Base-by-base conservation (phyloP, 768 basidiomycete species). In the Scleroderma citrinum region DNA sequence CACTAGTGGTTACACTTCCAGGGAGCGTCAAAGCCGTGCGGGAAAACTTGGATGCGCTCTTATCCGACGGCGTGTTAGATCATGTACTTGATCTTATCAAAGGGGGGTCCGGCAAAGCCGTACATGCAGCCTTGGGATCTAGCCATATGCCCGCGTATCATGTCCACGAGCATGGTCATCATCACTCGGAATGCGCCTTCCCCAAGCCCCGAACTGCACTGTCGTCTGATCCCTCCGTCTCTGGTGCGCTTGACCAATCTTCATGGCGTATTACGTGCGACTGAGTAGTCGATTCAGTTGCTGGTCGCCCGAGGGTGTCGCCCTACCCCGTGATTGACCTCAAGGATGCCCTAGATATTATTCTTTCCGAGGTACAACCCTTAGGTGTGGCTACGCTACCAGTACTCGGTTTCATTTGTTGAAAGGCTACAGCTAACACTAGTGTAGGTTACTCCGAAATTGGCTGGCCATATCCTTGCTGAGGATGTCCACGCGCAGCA, bases 1-100 rank as follows among this genome's bases (percentile, higher is more conserved):
- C 82, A 0, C 74, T 95, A 19, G 69, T 95, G 21, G 74, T 87
- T 17, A 91, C 88, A 0, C 80, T 94, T 10, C 92, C 92, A 0
- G 92, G 92, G 3, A 90, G 87, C 57, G 77, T 84, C 34, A 92
- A 88, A 59, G 92, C 88, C 2, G 91, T 92, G 35, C 82, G 74
- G 53, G 92, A 95, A 59, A 88, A 83, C 58, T 59, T 91, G 49
- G 76, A 77, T 1, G 75, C 76, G 1, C 70, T 92, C 24, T 69
- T 93, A 6, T 63, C 68, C 13, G 72, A 64, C 5, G 80, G 78
- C 6, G 70, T 92, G 1, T 64, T 85, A 1, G 67, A 74, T 3
- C 89, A 91, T 66, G 88, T 87, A 2, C 65, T 91, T 47, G 84
- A 88, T 30, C 75, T 90, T 5, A 73, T 85, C 49, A 72, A 72